Conservation (phyloP, 2,329 filamentous ascomycete genomes). For the Ceratocystis variospora region DNA sequence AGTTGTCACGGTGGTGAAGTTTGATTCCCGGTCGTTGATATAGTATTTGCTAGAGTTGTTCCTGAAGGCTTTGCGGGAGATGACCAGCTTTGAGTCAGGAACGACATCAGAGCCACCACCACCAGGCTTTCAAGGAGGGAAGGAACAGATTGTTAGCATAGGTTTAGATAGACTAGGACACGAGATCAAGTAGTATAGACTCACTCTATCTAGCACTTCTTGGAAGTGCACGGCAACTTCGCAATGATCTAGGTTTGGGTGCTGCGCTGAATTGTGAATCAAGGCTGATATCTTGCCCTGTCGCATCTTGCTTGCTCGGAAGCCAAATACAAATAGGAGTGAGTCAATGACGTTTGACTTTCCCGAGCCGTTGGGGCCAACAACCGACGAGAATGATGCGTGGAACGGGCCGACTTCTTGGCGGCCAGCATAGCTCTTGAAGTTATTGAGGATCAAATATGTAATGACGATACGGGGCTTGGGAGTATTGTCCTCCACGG, state of each 20-base stretch:
- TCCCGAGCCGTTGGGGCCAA: constrained; percentile 93
- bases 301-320: constrained; percentile 97
- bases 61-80: constrained; percentile 87
- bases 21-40: constrained; percentile 79
- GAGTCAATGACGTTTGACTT: constrained; percentile 99
- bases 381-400: constrained; percentile 91
- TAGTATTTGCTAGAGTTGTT: constrained; percentile 99
- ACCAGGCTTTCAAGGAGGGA: constrained; percentile 37
- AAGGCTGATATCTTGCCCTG: constrained; percentile 96
- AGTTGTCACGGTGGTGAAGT: constrained; percentile 81
- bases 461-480: constrained; percentile 86
- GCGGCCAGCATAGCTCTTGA: constrained; percentile 94
- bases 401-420: constrained; percentile 97
- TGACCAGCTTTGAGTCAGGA: constrained; percentile 69
- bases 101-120: constrained; percentile 63
- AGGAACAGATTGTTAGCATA: neutral
- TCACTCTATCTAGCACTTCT: constrained; percentile 73
- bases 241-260: constrained; percentile 74
- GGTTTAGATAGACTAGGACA: constrained; percentile 21
- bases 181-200: constrained; percentile 21
- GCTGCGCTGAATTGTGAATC: constrained; percentile 88
- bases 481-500: constrained; percentile 61
- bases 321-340: constrained; percentile 95
- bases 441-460: constrained; percentile 83
- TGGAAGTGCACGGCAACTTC: constrained; percentile 96